Conservation (phyloP, 176 grass and related monocot genomes). For the Puya raimondii region DNA sequence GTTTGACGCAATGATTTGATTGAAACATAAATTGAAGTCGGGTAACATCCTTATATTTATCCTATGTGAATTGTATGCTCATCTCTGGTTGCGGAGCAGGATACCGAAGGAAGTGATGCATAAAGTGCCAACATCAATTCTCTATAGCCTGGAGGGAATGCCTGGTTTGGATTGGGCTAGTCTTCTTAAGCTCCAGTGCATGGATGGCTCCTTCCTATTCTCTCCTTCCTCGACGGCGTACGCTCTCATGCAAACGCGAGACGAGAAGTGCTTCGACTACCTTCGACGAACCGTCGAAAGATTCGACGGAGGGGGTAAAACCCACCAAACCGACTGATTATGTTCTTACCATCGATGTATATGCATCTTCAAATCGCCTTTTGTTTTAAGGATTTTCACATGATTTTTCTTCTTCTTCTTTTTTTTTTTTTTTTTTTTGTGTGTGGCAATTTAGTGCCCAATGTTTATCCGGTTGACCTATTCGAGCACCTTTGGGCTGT, state of each 20-base stretch:
- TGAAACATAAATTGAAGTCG: too few relatives aligned
- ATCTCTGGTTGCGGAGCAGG: slow-evolving; percentile 16
- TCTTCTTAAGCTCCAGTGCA: slow-evolving; percentile 56
- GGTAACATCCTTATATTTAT: background rate
- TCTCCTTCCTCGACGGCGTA: slow-evolving; percentile 80
- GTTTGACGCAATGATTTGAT: too few relatives aligned
- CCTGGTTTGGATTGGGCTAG: slow-evolving; percentile 56
- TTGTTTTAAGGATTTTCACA: background rate
- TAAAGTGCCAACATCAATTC: slow-evolving; percentile 62
- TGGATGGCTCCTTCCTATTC: slow-evolving; percentile 70
- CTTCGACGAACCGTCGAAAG: slow-evolving; percentile 41
- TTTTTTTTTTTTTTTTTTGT: background rate
- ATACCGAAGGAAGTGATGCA: slow-evolving; percentile 85
- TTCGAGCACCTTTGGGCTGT: slow-evolving; percentile 2
- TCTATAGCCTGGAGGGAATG: slow-evolving; percentile 84
- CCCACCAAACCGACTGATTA: background rate
- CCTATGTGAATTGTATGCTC: background rate
- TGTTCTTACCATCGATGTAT: too few relatives aligned
- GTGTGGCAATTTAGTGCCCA: slow-evolving; percentile 4
- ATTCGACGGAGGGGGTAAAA: slow-evolving; percentile 67
- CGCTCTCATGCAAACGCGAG: slow-evolving; percentile 59
- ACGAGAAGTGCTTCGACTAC: slow-evolving; percentile 65
- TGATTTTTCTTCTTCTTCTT: background rate
- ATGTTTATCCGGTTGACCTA: slow-evolving; percentile 8
- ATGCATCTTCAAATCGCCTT: background rate